Percentiles rank a stretch among this genome's conserved stretches.
Conservation (phyloP, 2,329 filamentous ascomycete genomes). For the Gaeumannomyces sp. region DNA sequence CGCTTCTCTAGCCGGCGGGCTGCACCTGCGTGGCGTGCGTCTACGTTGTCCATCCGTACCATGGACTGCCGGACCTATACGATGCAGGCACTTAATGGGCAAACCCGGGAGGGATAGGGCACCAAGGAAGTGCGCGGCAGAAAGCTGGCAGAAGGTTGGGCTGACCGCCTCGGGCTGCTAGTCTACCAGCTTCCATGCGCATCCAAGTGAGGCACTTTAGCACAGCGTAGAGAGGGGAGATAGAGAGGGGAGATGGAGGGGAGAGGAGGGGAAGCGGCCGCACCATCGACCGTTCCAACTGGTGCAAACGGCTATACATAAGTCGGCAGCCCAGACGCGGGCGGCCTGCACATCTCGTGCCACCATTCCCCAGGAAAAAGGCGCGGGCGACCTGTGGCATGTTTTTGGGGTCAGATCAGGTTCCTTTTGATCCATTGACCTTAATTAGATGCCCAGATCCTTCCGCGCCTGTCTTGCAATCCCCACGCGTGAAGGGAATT, state of each 20-base stretch:
- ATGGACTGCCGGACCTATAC: neutral
- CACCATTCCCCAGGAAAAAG: neutral
- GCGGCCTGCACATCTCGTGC: neutral
- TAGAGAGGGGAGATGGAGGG: too few relatives aligned
- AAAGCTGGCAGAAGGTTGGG: neutral
- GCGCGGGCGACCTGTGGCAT: neutral
- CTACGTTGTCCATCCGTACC: neutral
- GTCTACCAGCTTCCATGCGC: neutral
- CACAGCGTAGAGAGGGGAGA: too few relatives aligned
- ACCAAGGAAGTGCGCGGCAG: neutral
- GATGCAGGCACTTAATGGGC: neutral
- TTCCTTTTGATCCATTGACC: slow-evolving; percentile 1
- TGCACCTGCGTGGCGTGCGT: neutral
- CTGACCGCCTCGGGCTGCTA: neutral
- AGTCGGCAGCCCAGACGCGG: neutral
- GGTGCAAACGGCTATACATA: neutral
- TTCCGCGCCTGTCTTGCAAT: neutral
- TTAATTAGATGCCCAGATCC: slow-evolving; percentile 7
- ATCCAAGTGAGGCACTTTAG: too few relatives aligned
- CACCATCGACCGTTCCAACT: neutral
- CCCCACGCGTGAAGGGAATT: neutral
- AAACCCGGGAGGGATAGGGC: neutral
- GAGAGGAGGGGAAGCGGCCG: too few relatives aligned
- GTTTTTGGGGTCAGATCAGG: slow-evolving; percentile 7
- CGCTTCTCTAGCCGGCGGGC: neutral